Percentiles rank a stretch among this genome's conserved stretches.
Conservation (phyloP, 2,329 filamentous ascomycete species). For the Onygenales sp. region DNA sequence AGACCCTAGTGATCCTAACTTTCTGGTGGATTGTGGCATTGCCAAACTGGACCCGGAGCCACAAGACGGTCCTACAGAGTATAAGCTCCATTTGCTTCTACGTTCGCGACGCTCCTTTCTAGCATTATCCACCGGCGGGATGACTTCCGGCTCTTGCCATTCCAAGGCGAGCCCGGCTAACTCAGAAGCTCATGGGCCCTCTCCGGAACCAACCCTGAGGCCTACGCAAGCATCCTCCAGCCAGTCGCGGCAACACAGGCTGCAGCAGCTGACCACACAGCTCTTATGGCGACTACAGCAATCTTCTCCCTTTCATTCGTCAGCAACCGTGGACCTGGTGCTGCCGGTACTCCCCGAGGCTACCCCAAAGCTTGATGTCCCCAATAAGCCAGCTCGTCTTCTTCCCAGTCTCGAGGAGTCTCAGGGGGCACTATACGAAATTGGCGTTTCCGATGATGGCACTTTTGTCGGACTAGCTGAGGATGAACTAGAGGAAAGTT, state of each 20-base stretch:
- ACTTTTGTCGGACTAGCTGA: slow-evolving; percentile 78
- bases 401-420: slow-evolving; percentile 81
- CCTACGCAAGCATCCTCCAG: slow-evolving; percentile 42
- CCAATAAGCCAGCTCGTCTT: slow-evolving; percentile 44
- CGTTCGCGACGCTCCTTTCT: slow-evolving; percentile 66
- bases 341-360: slow-evolving; percentile 64
- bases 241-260: slow-evolving; percentile 68
- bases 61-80: slow-evolving; percentile 89
- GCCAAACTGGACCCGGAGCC: slow-evolving; percentile 80
- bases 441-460: slow-evolving; percentile 91
- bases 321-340: slow-evolving; percentile 63
- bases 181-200: slow-evolving; percentile 16
- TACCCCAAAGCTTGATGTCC: slow-evolving; percentile 48
- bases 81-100: slow-evolving; percentile 85
- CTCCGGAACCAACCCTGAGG: slow-evolving; percentile 24
- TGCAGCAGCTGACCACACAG: slow-evolving; percentile 90
- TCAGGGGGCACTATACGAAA: slow-evolving; percentile 87
- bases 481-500: slow-evolving; percentile 86
- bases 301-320: slow-evolving; percentile 82
- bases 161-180: slow-evolving; percentile 21
- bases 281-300: slow-evolving; percentile 91
- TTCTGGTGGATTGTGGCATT: slow-evolving; percentile 51
- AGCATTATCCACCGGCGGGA: slow-evolving; percentile 56
- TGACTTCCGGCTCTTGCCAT: slow-evolving; percentile 45
- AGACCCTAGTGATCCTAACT: slow-evolving; percentile 29